Evolutionary conservation across 371 early-diverging fungal genomes (phyloP), one percentile per base, ranked within the genome.

Genomic region (Mucor piriformis): DNA sequence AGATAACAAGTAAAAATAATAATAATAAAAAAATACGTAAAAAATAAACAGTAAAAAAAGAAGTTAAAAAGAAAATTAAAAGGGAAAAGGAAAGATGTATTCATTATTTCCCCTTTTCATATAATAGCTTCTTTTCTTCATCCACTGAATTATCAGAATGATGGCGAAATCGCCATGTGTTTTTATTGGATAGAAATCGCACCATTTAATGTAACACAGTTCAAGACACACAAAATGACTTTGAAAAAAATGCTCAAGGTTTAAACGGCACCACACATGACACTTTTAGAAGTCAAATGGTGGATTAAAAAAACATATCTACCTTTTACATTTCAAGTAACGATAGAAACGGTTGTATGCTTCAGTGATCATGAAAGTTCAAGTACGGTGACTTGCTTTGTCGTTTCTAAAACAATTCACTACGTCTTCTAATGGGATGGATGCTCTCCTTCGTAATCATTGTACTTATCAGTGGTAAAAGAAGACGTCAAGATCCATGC

Each of bases 111-210:
- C 43, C 50, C 50, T 49, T 52, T 48, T 47, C 43, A 50, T 34
- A 21, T 20, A 38, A 33, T 57, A 49, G 54, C 32, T 46, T 43
- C 40, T 20, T 62, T 54, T 58, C 35, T 18, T 51, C 50, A 58
- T 49, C 67, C 67, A 63, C 63, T 67, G 43, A 58, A 42, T 27
- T 54, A 54, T 11, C 55, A 58, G 47, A 50, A 52, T 48, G 67
- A 63, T 67, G 67, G 67, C 63, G 67, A 67, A 63, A 67, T 67
- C 67, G 18, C 27, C 37, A 59, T 16, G 13, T 32, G 3, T 32
- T 67, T 40, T 55, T 25, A 67, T 67, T 67, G 67, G 67, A 6
- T 27, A n/a, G 20, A 33, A 38, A 47, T 29, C 29, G 29, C 29
- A 29, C 29, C 29, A 29, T 29, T 8, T 8, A 6, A 29, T 29